phyloP scores from a whole-genome alignment of 306 rosid genomes.

The Citrullus amarus region DNA sequence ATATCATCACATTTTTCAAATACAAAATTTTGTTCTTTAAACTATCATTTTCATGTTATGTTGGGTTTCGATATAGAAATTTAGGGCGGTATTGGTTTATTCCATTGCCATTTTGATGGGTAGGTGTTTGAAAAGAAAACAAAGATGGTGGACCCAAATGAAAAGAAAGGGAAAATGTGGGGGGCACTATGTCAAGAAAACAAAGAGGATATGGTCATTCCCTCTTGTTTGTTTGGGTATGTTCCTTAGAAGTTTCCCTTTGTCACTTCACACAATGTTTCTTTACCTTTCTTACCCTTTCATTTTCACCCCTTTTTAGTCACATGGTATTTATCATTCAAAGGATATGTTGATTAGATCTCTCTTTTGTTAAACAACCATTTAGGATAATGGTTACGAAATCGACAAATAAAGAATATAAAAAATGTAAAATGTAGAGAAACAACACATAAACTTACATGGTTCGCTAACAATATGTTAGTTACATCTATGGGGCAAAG shows the following conservation, averaged over 20 bases:
- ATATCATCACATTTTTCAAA: not conserved
- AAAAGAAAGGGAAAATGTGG: not conserved
- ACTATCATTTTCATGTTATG: not conserved
- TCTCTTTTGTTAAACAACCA: too few relatives aligned
- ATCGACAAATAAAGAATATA: too few relatives aligned
- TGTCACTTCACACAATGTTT: not conserved
- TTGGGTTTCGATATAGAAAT: slow-evolving; percentile 1
- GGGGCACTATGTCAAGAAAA: not conserved
- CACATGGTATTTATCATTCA: not conserved
- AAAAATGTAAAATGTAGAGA: too few relatives aligned
- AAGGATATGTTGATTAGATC: not conserved
- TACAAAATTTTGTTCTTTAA: not conserved
- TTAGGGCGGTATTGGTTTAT: not conserved
- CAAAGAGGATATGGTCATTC: not conserved
- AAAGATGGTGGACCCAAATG: not conserved
- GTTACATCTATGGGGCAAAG: too few relatives aligned
- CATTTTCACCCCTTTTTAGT: not conserved
- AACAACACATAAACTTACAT: too few relatives aligned
- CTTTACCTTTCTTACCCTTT: not conserved
- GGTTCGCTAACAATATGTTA: too few relatives aligned
- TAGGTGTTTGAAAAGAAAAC: not conserved
- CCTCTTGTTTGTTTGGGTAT: not conserved
- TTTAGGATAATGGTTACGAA: too few relatives aligned
- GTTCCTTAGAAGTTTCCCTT: not conserved
- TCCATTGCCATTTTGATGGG: not conserved